These are phyloP conservation scores for Carpinus viminea DNA, from an alignment of 306 rosid species.

Conservation along the genomic window DNA sequence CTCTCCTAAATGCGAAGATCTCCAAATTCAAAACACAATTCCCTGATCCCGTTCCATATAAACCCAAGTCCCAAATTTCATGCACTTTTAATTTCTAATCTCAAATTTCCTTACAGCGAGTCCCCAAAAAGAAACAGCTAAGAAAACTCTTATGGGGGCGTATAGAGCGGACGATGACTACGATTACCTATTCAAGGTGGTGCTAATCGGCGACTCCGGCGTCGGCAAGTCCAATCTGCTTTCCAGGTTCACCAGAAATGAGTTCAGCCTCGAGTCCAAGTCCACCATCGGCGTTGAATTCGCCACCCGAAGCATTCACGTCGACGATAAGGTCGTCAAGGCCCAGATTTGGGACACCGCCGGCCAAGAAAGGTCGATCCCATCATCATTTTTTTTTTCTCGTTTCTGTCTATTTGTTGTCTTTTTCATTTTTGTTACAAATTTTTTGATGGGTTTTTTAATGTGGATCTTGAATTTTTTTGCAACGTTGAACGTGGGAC, in stretches of 20 bases:
- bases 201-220: conserved; percentile 85
- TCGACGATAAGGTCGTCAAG: conserved; percentile 81
- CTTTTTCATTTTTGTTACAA: neutral
- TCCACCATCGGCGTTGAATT: conserved; percentile 88
- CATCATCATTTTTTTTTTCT: no score
- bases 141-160: conserved; percentile 52
- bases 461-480: no score
- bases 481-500: neutral
- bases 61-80: conserved; percentile 40
- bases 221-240: conserved; percentile 80
- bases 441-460: neutral
- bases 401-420: no score
- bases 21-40: neutral
- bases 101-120: no score
- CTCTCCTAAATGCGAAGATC: neutral
- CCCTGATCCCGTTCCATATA: conserved; percentile 35
- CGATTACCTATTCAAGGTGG: conserved; percentile 80
- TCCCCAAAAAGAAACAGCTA: neutral
- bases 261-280: conserved; percentile 76
- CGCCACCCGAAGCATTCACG: conserved; percentile 80
- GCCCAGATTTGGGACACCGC: conserved; percentile 97
- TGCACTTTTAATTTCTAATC: neutral
- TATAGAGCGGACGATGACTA: conserved; percentile 82
- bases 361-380: conserved; percentile 73
- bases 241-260: conserved; percentile 77